These are phyloP conservation scores for Sugiyamaella grinbergsii DNA, from an alignment of 1,139 yeast species.

Conservation along the genomic window DNA sequence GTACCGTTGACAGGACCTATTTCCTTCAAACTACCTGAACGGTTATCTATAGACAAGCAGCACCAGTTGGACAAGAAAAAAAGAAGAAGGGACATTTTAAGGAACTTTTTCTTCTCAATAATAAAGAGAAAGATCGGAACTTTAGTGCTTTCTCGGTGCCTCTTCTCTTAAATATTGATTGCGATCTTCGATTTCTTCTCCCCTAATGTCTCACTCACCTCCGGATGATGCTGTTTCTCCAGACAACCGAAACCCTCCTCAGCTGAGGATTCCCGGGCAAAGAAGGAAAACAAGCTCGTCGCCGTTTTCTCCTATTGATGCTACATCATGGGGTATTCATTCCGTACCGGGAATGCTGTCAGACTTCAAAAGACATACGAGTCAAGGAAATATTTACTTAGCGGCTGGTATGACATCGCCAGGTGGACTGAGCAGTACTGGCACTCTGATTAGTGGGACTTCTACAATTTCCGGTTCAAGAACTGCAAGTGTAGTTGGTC, in stretches of 20 bases:
- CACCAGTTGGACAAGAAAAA: too few relatives aligned
- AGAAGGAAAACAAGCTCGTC: constrained; percentile 28
- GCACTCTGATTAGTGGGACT: not conserved
- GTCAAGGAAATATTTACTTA: constrained; percentile 29
- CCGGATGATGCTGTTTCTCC: not conserved
- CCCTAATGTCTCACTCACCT: constrained; percentile 13
- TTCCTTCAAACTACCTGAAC: constrained; percentile 14
- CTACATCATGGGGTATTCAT: constrained; percentile 43
- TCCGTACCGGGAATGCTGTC: constrained; percentile 45
- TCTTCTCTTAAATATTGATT: too few relatives aligned
- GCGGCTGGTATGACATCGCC: constrained; percentile 12
- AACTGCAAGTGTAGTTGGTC: constrained; percentile 14
- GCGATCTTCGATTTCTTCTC: not conserved
- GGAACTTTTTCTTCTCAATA: too few relatives aligned
- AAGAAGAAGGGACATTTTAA: too few relatives aligned
- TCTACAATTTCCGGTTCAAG: constrained; percentile 17
- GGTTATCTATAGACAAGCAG: constrained; percentile 3
- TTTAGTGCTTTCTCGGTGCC: too few relatives aligned
- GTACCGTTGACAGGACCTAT: too few relatives aligned
- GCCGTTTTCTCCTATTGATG: constrained; percentile 23
- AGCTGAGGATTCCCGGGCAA: constrained; percentile 26
- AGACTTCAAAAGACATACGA: constrained; percentile 44
- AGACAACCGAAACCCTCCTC: constrained; percentile 11
- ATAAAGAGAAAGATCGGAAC: too few relatives aligned
- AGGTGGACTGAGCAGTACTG: constrained; percentile 6